These are phyloP conservation scores for Didymosphaeria variabile DNA, from an alignment of 2,329 filamentous ascomycete species.

Conservation along the genomic window DNA sequence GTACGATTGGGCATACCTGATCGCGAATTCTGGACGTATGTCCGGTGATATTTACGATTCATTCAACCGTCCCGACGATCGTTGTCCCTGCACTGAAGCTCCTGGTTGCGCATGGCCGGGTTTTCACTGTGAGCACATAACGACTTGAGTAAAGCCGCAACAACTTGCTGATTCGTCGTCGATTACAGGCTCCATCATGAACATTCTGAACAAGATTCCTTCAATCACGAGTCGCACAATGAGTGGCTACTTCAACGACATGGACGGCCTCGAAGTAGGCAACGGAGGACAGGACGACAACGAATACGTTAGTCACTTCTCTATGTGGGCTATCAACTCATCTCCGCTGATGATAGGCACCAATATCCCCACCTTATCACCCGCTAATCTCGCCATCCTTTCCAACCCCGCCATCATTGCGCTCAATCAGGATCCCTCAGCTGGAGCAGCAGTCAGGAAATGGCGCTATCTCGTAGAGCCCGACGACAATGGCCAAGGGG, in stretches of 20 bases:
- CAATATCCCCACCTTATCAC: slow-evolving; percentile 46
- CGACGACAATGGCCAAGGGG: slow-evolving; percentile 55
- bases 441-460: slow-evolving; percentile 53
- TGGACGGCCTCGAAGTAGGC: slow-evolving; percentile 43
- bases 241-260: slow-evolving; percentile 41
- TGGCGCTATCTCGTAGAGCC: slow-evolving; percentile 57
- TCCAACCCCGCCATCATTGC: slow-evolving; percentile 60
- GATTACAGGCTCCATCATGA: slow-evolving; percentile 28
- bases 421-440: slow-evolving; percentile 59
- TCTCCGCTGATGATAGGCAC: slow-evolving; percentile 59
- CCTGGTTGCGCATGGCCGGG: slow-evolving; percentile 38
- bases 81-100: slow-evolving; percentile 35
- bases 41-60: slow-evolving; percentile 43
- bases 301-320: slow-evolving; percentile 53
- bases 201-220: slow-evolving; percentile 42
- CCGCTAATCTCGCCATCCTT: slow-evolving; percentile 56
- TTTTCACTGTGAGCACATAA: slow-evolving; percentile 28
- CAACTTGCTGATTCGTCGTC: neutral
- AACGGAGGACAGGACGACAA: slow-evolving; percentile 40
- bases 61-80: slow-evolving; percentile 38
- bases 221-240: slow-evolving; percentile 39
- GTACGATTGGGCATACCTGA: slow-evolving; percentile 41
- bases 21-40: slow-evolving; percentile 48
- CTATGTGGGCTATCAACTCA: slow-evolving; percentile 58
- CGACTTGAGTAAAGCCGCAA: neutral